Evolutionary conservation across 139 green algal genomes (phyloP).

Genomic region (Haematococcus sp.): DNA sequence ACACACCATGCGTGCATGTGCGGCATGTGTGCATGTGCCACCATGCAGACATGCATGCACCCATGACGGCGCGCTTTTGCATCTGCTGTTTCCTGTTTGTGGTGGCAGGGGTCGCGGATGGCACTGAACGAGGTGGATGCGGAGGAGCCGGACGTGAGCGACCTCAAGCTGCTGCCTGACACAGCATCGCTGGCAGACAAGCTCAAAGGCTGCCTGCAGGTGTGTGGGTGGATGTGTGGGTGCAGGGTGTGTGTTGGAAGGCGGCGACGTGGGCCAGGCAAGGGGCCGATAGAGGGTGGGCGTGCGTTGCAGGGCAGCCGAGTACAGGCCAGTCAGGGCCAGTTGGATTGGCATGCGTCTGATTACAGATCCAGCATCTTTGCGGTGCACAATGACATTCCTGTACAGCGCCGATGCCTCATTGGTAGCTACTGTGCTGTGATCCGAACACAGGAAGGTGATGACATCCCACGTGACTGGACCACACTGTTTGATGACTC

Average conservation of each 20-base stretch:
- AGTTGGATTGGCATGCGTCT: no score
- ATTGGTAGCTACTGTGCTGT: neutral
- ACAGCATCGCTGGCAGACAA: constrained; percentile 66
- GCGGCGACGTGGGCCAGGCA: no score
- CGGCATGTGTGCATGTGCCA: no score
- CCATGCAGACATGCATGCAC: no score
- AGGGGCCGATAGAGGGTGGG: no score
- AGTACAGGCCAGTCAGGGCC: no score
- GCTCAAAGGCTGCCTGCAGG: constrained; percentile 68
- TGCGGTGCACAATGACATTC: no score
- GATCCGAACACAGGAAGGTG: constrained; percentile 43
- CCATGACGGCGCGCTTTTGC: no score
- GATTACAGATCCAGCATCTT: no score
- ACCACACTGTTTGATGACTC: constrained; percentile 67
- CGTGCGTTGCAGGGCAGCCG: neutral
- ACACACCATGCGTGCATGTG: no score
- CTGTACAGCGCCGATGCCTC: no score
- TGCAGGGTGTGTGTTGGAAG: neutral
- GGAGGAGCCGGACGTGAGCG: constrained; percentile 70
- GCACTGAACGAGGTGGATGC: constrained; percentile 62
- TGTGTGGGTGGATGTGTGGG: neutral
- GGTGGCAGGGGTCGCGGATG: constrained; percentile 42
- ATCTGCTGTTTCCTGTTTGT: neutral
- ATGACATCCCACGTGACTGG: constrained; percentile 69
- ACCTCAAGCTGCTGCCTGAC: constrained; percentile 72